Evolutionary conservation across 1,139 yeast genomes (phyloP).

Genomic region (Geotrichum candidum): DNA sequence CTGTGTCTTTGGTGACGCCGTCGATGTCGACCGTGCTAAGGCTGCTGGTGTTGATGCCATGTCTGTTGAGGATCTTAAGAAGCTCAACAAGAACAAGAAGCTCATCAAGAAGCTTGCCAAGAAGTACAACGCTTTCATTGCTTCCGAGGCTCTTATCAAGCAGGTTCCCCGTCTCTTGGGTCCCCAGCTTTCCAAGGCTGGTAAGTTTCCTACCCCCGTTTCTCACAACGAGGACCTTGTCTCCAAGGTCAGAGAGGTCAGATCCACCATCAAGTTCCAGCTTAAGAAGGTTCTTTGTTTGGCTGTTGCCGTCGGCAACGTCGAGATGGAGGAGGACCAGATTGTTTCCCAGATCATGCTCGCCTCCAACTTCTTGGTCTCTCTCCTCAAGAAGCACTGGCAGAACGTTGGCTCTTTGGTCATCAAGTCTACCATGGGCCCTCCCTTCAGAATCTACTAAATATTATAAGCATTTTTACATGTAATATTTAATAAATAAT

Average conservation of each 20-base stretch:
- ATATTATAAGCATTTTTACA: constrained; percentile 20
- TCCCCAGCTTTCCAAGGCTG: constrained; percentile 99
- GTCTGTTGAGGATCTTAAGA: constrained; percentile 99
- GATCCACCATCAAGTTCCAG: constrained; percentile 99
- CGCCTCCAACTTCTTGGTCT: constrained; percentile 98
- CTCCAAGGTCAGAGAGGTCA: constrained; percentile 93
- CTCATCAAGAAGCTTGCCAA: constrained; percentile 98
- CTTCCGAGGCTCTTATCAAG: constrained; percentile 98
- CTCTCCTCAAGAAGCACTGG: constrained; percentile 99
- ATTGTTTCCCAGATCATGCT: constrained; percentile 97
- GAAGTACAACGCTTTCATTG: constrained; percentile 99
- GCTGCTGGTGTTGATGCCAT: constrained; percentile 98
- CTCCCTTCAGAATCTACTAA: constrained; percentile 99
- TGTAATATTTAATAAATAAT: not conserved
- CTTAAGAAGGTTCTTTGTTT: constrained; percentile 87
- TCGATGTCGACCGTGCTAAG: constrained; percentile 99
- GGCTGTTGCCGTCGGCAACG: constrained; percentile 97
- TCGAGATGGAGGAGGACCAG: constrained; percentile 95
- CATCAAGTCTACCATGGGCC: constrained; percentile 99
- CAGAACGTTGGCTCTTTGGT: constrained; percentile 99
- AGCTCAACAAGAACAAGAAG: constrained; percentile 99
- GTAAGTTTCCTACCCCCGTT: constrained; percentile 99
- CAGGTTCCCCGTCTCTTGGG: constrained; percentile 99
- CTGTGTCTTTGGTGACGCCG: constrained; percentile 99
- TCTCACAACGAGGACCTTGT: constrained; percentile 98